phyloP scores from a whole-genome alignment of 2,329 filamentous ascomycete species.

The Exophiala calicioides region DNA sequence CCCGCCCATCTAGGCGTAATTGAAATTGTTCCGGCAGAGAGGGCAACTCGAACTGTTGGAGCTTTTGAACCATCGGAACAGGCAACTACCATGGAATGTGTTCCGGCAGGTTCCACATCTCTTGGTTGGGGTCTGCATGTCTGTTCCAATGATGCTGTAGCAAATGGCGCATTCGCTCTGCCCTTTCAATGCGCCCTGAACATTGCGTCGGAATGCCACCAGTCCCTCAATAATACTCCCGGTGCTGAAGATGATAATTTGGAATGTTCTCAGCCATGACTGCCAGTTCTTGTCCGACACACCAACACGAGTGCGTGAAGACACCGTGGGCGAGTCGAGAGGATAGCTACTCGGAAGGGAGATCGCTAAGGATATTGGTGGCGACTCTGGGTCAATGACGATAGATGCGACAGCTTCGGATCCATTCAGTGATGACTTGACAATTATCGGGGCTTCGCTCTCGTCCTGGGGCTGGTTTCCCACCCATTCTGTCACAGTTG shows the following conservation, averaged over 20 bases:
- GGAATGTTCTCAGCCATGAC: conserved; percentile 81
- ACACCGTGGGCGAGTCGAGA: conserved; percentile 73
- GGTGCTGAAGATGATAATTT: conserved; percentile 91
- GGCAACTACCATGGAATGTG: conserved; percentile 81
- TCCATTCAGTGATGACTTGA: conserved; percentile 71
- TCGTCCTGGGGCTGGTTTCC: conserved; percentile 47
- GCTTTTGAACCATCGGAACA: conserved; percentile 97
- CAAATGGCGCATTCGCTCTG: conserved; percentile 96
- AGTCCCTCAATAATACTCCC: conserved; percentile 86
- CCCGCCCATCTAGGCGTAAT: conserved; percentile 59
- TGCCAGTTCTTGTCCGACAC: conserved; percentile 92
- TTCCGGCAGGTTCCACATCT: conserved; percentile 90
- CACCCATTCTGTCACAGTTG: conserved; percentile 44
- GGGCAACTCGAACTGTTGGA: conserved; percentile 92
- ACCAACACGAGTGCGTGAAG: conserved; percentile 77
- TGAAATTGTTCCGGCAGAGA: conserved; percentile 85
- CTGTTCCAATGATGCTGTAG: conserved; percentile 87
- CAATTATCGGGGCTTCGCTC: conserved; percentile 55
- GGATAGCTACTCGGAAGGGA: conserved; percentile 79
- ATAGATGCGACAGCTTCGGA: conserved; percentile 82
- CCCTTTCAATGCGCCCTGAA: conserved; percentile 83
- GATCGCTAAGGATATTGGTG: conserved; percentile 79
- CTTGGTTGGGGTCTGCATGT: conserved; percentile 90
- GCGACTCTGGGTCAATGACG: conserved; percentile 81
- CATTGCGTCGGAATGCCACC: conserved; percentile 80